Evolutionary conservation across 2,329 filamentous ascomycete species (phyloP), one percentile per base, ranked within the genome.

Genomic region (Emydomyces testavorans): DNA sequence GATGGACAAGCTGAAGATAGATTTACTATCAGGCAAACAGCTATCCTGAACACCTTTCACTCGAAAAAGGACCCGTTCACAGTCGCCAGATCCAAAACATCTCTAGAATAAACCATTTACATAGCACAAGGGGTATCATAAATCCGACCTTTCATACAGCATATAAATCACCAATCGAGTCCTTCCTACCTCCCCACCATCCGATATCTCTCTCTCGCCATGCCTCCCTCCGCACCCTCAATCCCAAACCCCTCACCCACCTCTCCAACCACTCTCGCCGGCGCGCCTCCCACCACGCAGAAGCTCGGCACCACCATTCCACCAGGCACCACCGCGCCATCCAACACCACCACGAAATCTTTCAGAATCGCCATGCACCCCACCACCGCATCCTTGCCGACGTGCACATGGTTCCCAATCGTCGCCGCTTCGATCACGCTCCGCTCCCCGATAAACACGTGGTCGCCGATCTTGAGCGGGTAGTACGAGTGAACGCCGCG

Each of bases 231-330:
- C 0, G 69, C 62, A 20, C 66, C 65, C 51, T 73, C 57, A 59
- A 65, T 60, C 55, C 67, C 68, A 65, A 72, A 67, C 53, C 73
- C 65, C 53, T 70, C 67, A 50, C 70, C 54, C 1, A 93, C 75
- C 68, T 94, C 87, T 1, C 85, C 87, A 3, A 94, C 76, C 40
- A 94, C 82, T 48, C 83, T 73, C 0, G 82, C 88, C 1, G 88
- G 88, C 60, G 78, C 73, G 0, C 88, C 88, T 0, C 82, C 90
- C n/a, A 98, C 88, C 48, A 96, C 78, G 48, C 82, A 89, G 63
- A 92, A 94, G 61, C 87, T 89, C 1, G 90, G 88, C 48, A 96
- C 83, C 20, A 96, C 86, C 81, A 93, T 94, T 52, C 87, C 83
- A 0, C 83, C 74, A 1, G 92, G 85, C 4, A 98, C 77, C 3